Base-by-base conservation (phyloP, 1,284 basidiomycete genomes). In the Tylopilus sp. region DNA sequence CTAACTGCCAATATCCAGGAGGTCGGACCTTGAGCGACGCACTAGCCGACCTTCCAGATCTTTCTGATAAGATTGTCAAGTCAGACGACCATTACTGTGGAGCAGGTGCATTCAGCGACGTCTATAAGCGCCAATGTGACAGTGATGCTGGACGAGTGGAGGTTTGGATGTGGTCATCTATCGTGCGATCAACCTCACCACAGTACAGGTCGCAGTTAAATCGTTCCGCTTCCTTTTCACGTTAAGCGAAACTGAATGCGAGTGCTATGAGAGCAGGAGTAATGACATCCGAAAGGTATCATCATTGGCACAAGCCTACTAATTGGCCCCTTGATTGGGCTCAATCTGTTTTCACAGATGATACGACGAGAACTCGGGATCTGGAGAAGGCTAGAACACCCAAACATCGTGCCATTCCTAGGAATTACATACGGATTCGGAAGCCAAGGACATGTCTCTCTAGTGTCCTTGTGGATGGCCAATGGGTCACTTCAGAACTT, bases 401-500 rank as follows among this genome's bases (percentile, higher is more conserved):
- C 20, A 14, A 46, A 46, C 4, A 31, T 46, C 3, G 45, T 46
- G 6, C 45, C 45, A 2, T 46, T 46, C 12, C 45, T 46, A 4
- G 46, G 46, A 11, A 43, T 48, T 21, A 4, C 46, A 31, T 43
- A 43, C 7, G 48, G 48, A 4, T 39, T 50, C 9, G 48, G 48
- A 9, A 33, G 30, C 20, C n/a, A 26, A 21, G 36, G 30, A 39
- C 15, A 44, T 2, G 35, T 10, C 21, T 24, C 21, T 24, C 21
- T 24, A 3, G 21, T 24, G 21, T 24, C 21, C 21, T 24, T 24
- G 21, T 24, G 21, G 21, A 24, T 24, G 21, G 6, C 21, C 6
- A 24, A 24, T 24, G 21, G 21, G 21, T 3, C 21, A 24, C 21
- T 24, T 3, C 21, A 6, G 21, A 6, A 24, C 6, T 24, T 24